Evolutionary conservation across 179 eudicot species (phyloP).

Genomic region (Corrigiola litoralis): DNA sequence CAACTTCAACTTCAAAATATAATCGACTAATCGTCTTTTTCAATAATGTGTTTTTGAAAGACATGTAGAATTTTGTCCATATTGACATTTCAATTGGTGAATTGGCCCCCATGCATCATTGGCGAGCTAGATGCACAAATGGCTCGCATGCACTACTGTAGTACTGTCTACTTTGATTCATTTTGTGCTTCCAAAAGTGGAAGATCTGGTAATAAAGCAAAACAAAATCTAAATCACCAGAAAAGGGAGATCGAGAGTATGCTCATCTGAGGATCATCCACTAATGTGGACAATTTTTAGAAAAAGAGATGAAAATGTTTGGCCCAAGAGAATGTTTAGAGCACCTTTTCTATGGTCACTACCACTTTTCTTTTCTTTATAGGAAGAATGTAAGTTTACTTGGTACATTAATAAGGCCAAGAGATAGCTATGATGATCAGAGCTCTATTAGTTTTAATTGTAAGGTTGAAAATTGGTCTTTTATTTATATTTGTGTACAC

Average conservation of each 20-base stretch:
- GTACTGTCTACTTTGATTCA: too few relatives aligned
- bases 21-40: not conserved
- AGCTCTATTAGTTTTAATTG: too few relatives aligned
- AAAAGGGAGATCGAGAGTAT: not conserved
- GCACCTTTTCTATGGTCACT: not conserved
- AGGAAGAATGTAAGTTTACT: too few relatives aligned
- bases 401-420: too few relatives aligned
- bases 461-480: too few relatives aligned
- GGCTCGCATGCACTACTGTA: slow-evolving; percentile 29
- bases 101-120: slow-evolving; percentile 9
- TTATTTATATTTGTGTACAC: too few relatives aligned
- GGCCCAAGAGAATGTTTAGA: slow-evolving; percentile 21
- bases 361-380: slow-evolving; percentile 11
- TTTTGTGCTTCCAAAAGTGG: slow-evolving; percentile 27
- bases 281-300: slow-evolving; percentile 9
- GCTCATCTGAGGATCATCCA: slow-evolving; percentile 21
- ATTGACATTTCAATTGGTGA: slow-evolving; percentile 16
- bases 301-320: not conserved
- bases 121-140: slow-evolving; percentile 16
- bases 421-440: too few relatives aligned
- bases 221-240: not conserved
- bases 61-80: not conserved
- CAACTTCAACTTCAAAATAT: too few relatives aligned
- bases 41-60: not conserved
- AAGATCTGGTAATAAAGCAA: slow-evolving; percentile 2